A percentile compares a stretch with the other conserved stretches of the same genome.
Conservation (phyloP, 768 basidiomycete species). For the Amanita brunnescens region DNA sequence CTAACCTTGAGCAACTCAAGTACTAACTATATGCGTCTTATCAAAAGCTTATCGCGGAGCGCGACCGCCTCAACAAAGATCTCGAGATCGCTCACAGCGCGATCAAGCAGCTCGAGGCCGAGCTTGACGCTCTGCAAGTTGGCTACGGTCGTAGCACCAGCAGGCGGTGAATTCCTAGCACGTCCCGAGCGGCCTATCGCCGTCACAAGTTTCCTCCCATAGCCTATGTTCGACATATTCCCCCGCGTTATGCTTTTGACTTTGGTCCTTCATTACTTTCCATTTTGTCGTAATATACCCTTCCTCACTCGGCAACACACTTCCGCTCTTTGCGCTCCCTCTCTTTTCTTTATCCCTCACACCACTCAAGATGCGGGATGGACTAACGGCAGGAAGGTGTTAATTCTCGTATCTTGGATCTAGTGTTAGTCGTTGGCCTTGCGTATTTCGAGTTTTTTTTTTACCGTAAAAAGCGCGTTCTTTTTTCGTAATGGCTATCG, state of each 20-base stretch:
- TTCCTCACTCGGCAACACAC: not conserved
- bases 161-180: slow-evolving; percentile 38
- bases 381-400: slow-evolving; percentile 6
- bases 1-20: slow-evolving; percentile 7
- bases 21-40: slow-evolving; percentile 10
- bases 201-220: not conserved
- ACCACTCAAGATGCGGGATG: slow-evolving; percentile 1
- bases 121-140: slow-evolving; percentile 83
- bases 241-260: not conserved
- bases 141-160: slow-evolving; percentile 72
- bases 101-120: slow-evolving; percentile 86
- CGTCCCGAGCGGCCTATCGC: not conserved
- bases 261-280: not conserved
- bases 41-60: slow-evolving; percentile 87
- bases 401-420: slow-evolving; percentile 5
- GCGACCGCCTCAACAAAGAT: slow-evolving; percentile 98
- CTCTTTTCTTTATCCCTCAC: not conserved
- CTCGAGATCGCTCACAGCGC: slow-evolving; percentile 87
- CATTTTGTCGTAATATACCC: slow-evolving; percentile 6
- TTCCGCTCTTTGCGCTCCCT: not conserved
- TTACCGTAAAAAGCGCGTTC: too few species aligned
- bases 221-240: slow-evolving; percentile 4
- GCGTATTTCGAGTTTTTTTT: not conserved
- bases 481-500: too few species aligned
- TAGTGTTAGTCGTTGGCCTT: not conserved